Evolutionary conservation across 192 early-diverging fungal genomes (phyloP), one percentile per base, ranked within the genome.

Genomic region (Coemansia sp.): DNA sequence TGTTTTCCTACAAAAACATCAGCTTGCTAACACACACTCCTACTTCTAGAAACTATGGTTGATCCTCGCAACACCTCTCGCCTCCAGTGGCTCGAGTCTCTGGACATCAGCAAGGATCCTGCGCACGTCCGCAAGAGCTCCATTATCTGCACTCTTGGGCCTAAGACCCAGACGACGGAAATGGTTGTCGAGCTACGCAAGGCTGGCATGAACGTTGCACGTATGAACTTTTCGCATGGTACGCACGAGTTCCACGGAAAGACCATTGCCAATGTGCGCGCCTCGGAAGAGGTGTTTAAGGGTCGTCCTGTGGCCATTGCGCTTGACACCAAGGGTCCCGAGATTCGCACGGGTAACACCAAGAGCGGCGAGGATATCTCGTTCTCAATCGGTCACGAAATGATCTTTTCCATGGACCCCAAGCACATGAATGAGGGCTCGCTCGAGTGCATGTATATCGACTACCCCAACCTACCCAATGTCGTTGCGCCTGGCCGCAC

Each of bases 281-380:
- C 55, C 32, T 82, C 83, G 19, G 73, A 79, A 56, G 69, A 74
- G 51, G 62, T 74, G 26, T 66, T 60, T 51, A 73, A 68, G 55
- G 83, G 73, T 23, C 72, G 76, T 52, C 76, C 83, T 10, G 76
- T 84, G 23, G 91, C 84, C 31, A 90, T 92, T 69, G 91, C 91
- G 9, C 78, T 92, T 21, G 91, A 92, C 76, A 92, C 89, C 65
- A 93, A 93, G 79, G 91, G 91, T 27, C 91, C 91, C 26, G 91
- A 93, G 83, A 93, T 93, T 81, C 89, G 92, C 52, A 93, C 91
- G 16, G 92, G 92, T 68, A 82, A 87, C 64, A 90, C 90, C 85
- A 85, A 82, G 68, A 86, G 86, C 74, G 88, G 87, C 63, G 62
- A 78, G 24, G 90, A 93, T 63, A 73, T 92, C 24, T 86, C 90